A percentile compares a stretch with the other conserved stretches of the same genome.
These are phyloP conservation scores for Phialemoniopsis sp. DNA, from an alignment of 2,329 filamentous ascomycete species.

Conservation along the genomic window DNA sequence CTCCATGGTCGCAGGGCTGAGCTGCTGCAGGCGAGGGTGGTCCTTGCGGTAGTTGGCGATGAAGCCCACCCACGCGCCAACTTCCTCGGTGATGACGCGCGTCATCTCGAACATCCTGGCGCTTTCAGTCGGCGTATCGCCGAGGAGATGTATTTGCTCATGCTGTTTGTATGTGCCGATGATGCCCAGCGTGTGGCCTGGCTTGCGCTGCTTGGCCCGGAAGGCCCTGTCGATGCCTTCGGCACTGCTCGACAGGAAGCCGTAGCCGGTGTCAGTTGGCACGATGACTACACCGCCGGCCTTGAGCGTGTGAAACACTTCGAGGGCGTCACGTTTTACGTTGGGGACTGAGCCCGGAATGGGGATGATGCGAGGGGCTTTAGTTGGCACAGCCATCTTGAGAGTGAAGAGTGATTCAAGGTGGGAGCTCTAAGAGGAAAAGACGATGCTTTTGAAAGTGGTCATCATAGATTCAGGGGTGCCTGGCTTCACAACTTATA, in stretches of 20 bases:
- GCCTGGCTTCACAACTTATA: too few species aligned
- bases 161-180: conserved; percentile 14
- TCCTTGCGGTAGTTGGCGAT: conserved; percentile 9
- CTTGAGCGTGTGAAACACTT: conserved; percentile 9
- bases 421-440: too few species aligned
- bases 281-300: conserved; percentile 14
- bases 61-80: conserved; percentile 9
- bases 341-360: too few species aligned
- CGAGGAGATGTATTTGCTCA: conserved; percentile 11
- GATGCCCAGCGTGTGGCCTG: conserved; percentile 13
- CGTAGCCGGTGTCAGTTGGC: conserved; percentile 19
- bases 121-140: not conserved
- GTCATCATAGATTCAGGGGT: too few species aligned
- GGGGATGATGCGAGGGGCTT: too few species aligned
- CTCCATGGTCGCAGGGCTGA: conserved; percentile 9
- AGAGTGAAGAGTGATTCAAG: too few species aligned
- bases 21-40: conserved; percentile 16
- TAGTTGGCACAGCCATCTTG: too few species aligned
- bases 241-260: conserved; percentile 9
- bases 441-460: too few species aligned
- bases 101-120: conserved; percentile 13
- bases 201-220: conserved; percentile 13
- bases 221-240: conserved; percentile 13
- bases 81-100: conserved; percentile 10
- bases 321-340: conserved; percentile 4